phyloP scores from a whole-genome alignment of 768 basidiomycete genomes.

The Tephrocybe sp. region DNA sequence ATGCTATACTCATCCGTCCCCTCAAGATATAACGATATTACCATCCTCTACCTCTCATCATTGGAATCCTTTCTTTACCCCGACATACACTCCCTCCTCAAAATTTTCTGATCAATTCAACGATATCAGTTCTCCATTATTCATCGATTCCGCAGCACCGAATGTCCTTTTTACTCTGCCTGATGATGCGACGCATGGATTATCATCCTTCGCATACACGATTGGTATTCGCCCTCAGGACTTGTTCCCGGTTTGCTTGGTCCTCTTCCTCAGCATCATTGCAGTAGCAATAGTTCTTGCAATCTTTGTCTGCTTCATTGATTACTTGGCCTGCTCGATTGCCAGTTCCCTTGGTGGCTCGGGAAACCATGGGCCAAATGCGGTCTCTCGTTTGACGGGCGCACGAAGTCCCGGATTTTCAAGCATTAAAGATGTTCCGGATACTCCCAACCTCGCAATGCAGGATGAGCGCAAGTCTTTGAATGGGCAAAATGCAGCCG shows the following conservation, averaged over 20 bases:
- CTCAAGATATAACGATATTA: constrained; percentile 75
- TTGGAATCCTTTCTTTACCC: constrained; percentile 65
- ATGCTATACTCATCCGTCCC: constrained; percentile 8
- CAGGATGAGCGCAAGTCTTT: constrained; percentile 52
- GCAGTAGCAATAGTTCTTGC: constrained; percentile 71
- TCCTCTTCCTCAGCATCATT: constrained; percentile 77
- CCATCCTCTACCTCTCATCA: constrained; percentile 46
- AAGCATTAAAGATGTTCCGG: constrained; percentile 51
- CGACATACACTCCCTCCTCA: constrained; percentile 61
- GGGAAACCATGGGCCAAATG: constrained; percentile 12
- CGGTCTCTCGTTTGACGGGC: constrained; percentile 24
- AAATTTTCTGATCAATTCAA: constrained; percentile 70
- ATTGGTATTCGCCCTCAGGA: constrained; percentile 82
- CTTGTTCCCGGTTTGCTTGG: constrained; percentile 78
- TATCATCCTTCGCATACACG: constrained; percentile 80
- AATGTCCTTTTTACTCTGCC: constrained; percentile 78
- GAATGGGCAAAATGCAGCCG: constrained; percentile 33
- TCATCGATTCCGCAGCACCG: constrained; percentile 60
- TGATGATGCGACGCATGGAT: constrained; percentile 57
- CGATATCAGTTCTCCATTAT: constrained; percentile 72
- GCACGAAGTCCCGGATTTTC: constrained; percentile 36
- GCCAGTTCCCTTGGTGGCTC: constrained; percentile 18
- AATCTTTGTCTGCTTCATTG: constrained; percentile 68
- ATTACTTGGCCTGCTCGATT: constrained; percentile 47
- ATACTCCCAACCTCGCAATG: constrained; percentile 19